phyloP scores from a whole-genome alignment of 2,329 filamentous ascomycete genomes.

The Cryoendolithus antarcticus region DNA sequence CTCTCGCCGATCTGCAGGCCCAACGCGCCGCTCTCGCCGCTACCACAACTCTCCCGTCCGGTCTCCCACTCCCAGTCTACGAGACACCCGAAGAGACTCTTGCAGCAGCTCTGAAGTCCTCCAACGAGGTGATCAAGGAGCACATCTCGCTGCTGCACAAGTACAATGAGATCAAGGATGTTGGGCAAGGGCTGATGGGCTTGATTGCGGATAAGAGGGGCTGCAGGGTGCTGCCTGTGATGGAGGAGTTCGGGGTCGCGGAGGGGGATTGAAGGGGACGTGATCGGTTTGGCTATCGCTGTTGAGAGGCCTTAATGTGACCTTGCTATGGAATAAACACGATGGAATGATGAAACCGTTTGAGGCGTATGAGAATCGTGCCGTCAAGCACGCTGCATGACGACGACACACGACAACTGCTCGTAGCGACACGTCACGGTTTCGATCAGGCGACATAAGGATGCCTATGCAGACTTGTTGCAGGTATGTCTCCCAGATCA shows the following conservation, averaged over 20 bases:
- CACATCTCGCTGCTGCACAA: conserved; percentile 55
- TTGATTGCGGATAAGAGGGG: conserved; percentile 54
- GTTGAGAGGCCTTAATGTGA: background rate
- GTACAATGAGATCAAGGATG: conserved; percentile 61
- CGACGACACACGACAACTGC: too few species aligned
- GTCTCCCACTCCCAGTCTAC: conserved; percentile 12
- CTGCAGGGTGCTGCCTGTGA: conserved; percentile 38
- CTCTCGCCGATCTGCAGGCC: conserved; percentile 34
- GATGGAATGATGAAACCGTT: too few species aligned
- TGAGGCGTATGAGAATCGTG: too few species aligned
- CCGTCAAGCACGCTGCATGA: too few species aligned
- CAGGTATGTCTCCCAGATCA: too few species aligned
- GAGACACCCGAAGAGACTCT: conserved; percentile 12
- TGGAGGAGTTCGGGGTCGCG: conserved; percentile 36
- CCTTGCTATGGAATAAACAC: too few species aligned
- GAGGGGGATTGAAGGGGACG: conserved; percentile 27
- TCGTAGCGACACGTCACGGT: too few species aligned
- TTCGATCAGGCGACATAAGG: too few species aligned
- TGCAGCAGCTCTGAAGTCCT: conserved; percentile 26
- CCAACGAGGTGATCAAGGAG: conserved; percentile 43
- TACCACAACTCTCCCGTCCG: conserved; percentile 15
- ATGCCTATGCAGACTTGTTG: too few species aligned
- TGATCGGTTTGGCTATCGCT: background rate
- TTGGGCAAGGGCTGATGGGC: conserved; percentile 53
- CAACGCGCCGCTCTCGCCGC: conserved; percentile 27